Percentiles rank a stretch among this genome's conserved stretches.
phyloP scores from a whole-genome alignment of 1,139 yeast species.

The Saccharomyces pastorianus region DNA sequence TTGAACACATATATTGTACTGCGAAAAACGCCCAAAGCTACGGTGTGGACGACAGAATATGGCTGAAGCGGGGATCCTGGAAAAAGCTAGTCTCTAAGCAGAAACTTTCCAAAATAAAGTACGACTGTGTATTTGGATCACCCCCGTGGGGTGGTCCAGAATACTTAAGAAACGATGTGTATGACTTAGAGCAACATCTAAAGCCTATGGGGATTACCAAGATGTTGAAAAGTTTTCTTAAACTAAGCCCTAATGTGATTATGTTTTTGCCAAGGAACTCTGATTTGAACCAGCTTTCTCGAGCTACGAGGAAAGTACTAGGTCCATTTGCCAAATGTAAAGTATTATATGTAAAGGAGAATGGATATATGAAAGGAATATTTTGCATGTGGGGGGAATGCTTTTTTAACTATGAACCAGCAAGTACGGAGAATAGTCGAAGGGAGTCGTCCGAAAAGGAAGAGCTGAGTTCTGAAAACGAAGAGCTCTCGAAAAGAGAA shows the following conservation, averaged over 20 bases:
- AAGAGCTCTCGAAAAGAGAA: conserved; percentile 1
- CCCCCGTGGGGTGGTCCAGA: conserved; percentile 98
- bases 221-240: conserved; percentile 38
- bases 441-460: not conserved
- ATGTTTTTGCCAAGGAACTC: conserved; percentile 73
- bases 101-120: conserved; percentile 28
- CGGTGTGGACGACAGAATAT: conserved; percentile 45
- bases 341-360: conserved; percentile 39
- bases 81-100: conserved; percentile 31
- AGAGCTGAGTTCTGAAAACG: not conserved
- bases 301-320: conserved; percentile 39
- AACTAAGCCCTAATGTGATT: conserved; percentile 47
- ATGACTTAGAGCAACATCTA: conserved; percentile 38
- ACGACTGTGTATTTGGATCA: conserved; percentile 69
- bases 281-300: conserved; percentile 47
- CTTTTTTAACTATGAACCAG: conserved; percentile 16
- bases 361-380: conserved; percentile 46
- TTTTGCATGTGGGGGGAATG: conserved; percentile 52
- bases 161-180: conserved; percentile 42
- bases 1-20: conserved; percentile 58
- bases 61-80: conserved; percentile 52
- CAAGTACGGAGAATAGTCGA: not conserved
- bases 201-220: conserved; percentile 45
- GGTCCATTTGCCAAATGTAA: conserved; percentile 43
- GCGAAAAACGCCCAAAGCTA: conserved; percentile 67